Evolutionary conservation across 768 basidiomycete genomes (phyloP), one percentile per base, ranked within the genome.

Genomic region (Panaeolus cyanescens): DNA sequence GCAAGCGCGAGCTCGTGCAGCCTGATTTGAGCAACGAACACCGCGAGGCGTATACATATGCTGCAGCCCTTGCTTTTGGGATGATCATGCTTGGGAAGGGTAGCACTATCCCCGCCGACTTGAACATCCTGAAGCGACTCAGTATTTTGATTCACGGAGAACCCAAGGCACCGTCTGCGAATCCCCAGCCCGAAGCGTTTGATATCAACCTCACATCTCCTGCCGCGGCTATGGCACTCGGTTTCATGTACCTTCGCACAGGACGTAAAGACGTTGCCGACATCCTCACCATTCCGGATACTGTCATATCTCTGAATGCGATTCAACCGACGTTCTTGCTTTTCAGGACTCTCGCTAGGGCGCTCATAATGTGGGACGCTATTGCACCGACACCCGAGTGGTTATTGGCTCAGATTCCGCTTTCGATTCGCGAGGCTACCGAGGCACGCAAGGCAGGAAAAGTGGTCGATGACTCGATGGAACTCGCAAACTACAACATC

Each of bases 41-140:
- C 70, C 87, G 93, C 36, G 97, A 99, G 70, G 89, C 95, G 1
- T 99, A 98, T 70, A 91, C 95, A 0, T 89, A 93, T 64, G 85
- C 93, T 2, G 87, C 94, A 2, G 93, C 93, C 8, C 83, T 97
- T 31, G 90, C 93, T 0, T 97, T 97, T 69, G 97, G 97, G 4
- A 92, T 97, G 87, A 90, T 96, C 74, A 96, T 98, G 91, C 84
- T 99, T 15, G 96, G 93, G 5, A 89, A 88, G 66, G 96, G 97
- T 1, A 81, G 86, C 0, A 80, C 82, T 7, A 87, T 90, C 32
- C 91, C 91, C 1, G 92, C 92, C 1, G 96, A 97, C 65, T 74
- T 88, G 60, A 79, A 81, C 10, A 78, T 92, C 54, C 75, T 96
- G 17, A 81, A 83, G 32, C 85, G 88, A 28, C 74, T 98, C 50